Base-by-base conservation (phyloP, 345 rosid genomes). In the Euphorbia peplus region DNA sequence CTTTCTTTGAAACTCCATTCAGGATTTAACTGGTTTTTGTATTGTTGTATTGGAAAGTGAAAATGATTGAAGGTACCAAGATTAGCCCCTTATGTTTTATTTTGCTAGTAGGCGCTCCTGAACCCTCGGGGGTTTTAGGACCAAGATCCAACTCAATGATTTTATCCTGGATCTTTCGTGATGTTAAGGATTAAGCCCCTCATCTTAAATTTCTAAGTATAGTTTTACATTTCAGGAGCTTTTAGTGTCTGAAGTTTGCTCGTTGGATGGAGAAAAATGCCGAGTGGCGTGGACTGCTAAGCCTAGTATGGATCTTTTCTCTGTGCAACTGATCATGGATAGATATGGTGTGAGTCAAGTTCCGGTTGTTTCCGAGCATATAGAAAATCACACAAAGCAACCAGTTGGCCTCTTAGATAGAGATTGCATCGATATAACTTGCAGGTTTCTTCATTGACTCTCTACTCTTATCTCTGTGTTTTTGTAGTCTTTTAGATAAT, bases 391-490 rank as follows among this genome's bases (percentile, higher is more conserved):
- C 53, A 78, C 69, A 67, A 82, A 83, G 65, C 79, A 69, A 60
- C 84, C 87, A 65, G 88, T 93, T 77, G 98, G 98, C 54, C 79
- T 90, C 81, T 67, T 93, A 54, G 98, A 93, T 79, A 83, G 72
- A 78, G 92, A 90, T 73, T 84, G 93, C 70, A 89, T 93, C 81
- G 76, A 71, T 59, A 58, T 93, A 56, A 83, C 90, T 59, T 84
- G 75, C 87, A 89, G 96, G 93, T 93, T 68, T 35, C 58, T 67
- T 63, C 58, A n/a, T 64, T 55, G 42, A 68, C 63, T 32, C 41
- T 29, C 48, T 19, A 9, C 47, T 37, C 41, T 50, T n/a, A 51
- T 51, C 37, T 70, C 60, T 12, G 50, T 41, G 10, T 26, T 68
- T 65, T 58, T n/a, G n/a, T n/a, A n/a, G n/a, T n/a, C 47, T 50